Evolutionary conservation across 2,329 filamentous ascomycete genomes (phyloP), one percentile per base, ranked within the genome.

Genomic region (Colletotrichum lupini): DNA sequence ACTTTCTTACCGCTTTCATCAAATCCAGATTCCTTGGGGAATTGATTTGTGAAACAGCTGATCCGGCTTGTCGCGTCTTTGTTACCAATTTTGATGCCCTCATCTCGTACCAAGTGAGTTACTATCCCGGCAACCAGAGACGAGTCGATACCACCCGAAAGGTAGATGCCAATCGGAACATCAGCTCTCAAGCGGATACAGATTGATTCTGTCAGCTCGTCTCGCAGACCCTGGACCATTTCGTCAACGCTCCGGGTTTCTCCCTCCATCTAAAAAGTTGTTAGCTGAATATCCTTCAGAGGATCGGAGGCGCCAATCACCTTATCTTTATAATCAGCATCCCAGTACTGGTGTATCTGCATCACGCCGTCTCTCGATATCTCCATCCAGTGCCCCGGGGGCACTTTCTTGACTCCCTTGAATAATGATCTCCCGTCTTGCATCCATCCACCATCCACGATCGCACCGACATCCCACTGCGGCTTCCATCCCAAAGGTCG

Each of bases 111-210:
- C 2, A 91, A 81, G 72, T 90, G 82, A 0, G 84, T 85, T 1
- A 87, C 85, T 75, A 91, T 89, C 1, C 89, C 89, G 3, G 89
- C 89, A 16, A 91, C 79, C 0, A 85, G 82, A 0, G 88, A 90
- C 0, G 87, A 90, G 76, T 91, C 89, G 53, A 91, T 85, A 1
- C 89, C 89, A 2, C 89, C 89, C 12, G 84, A 87, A 0, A 91
- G 81, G 68, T 89, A 90, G 58, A 91, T 81, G 1, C 87, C 89
- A 2, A 91, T 81, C 0, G 87, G 87, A 0, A 91, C 89, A 76
- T 91, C 89, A 0, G 89, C 89, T 22, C 85, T 83, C 6, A 91
- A 80, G 14, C 89, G 84, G 9, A 89, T 75, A 6, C 83, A 83
- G 5, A 91, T 81, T 0, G 88, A 83, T 37, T 91, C 87, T 0